These are phyloP conservation scores for Coemansia sp. DNA, from an alignment of 192 early-diverging fungal genomes.

Conservation along the genomic window DNA sequence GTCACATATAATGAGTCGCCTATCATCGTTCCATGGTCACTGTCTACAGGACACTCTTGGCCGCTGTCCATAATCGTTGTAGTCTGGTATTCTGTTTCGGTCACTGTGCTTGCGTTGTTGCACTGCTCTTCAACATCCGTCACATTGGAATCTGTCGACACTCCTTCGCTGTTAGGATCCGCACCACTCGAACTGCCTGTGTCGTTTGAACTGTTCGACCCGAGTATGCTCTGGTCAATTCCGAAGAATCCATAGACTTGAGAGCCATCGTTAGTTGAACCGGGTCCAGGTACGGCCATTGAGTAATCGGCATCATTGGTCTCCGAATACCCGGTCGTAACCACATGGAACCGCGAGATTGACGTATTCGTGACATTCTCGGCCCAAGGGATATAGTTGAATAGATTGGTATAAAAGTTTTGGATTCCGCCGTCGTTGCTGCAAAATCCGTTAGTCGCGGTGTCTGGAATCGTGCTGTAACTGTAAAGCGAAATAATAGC, in stretches of 20 bases:
- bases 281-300: background rate
- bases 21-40: background rate
- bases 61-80: background rate
- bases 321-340: background rate
- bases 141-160: background rate
- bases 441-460: slow-evolving; percentile 3
- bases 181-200: background rate
- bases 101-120: background rate
- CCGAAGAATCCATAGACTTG: background rate
- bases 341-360: background rate
- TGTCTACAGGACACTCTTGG: background rate
- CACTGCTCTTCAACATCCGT: background rate
- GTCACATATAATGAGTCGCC: background rate
- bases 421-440: background rate
- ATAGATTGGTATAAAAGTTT: slow-evolving; percentile 4
- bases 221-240: slow-evolving; percentile 4
- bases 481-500: slow-evolving; percentile 15
- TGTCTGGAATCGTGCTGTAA: slow-evolving; percentile 5
- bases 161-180: background rate
- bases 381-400: slow-evolving; percentile 17
- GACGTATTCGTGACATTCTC: background rate
- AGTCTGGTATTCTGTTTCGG: background rate
- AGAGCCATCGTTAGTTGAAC: background rate
- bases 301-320: background rate
- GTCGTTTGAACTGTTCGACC: background rate